A percentile compares a stretch with the other conserved stretches of the same genome.
phyloP scores from a whole-genome alignment of 495 filamentous ascomycete genomes.

The Talaromyces wortmannii region DNA sequence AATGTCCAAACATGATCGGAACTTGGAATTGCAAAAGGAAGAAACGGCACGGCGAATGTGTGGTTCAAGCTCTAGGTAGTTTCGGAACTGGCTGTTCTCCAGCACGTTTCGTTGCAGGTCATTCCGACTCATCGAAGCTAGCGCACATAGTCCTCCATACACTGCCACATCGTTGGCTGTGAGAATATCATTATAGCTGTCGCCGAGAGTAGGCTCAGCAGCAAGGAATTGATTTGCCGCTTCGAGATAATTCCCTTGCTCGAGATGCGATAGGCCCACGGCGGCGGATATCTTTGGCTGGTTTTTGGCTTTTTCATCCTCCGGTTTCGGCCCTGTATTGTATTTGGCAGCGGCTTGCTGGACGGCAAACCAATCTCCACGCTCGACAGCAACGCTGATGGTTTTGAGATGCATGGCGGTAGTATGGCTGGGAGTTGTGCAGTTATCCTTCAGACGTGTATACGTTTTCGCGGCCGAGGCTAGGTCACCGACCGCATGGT shows the following conservation, averaged over 20 bases:
- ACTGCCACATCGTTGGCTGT: conserved; percentile 84
- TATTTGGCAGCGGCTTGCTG: conserved; percentile 27
- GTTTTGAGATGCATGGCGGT: conserved; percentile 64
- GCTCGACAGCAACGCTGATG: conserved; percentile 60
- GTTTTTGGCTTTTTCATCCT: conserved; percentile 47
- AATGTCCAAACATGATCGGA: conserved; percentile 73
- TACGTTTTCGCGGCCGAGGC: conserved; percentile 58
- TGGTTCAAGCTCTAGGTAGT: conserved; percentile 86
- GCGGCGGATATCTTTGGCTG: conserved; percentile 62
- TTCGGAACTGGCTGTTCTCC: conserved; percentile 72
- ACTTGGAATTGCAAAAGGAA: conserved; percentile 83
- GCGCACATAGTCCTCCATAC: conserved; percentile 84
- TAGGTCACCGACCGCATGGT: conserved; percentile 58
- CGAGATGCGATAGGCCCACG: conserved; percentile 64
- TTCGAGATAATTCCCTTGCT: conserved; percentile 55
- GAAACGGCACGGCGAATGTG: conserved; percentile 87
- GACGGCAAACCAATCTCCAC: conserved; percentile 59
- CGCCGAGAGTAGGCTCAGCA: conserved; percentile 42
- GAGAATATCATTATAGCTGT: conserved; percentile 63
- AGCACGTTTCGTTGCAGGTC: conserved; percentile 71
- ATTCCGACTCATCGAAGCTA: conserved; percentile 79
- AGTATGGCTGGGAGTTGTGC: conserved; percentile 62
- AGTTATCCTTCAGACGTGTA: conserved; percentile 67
- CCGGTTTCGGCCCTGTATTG: conserved; percentile 36
- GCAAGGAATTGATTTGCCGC: conserved; percentile 69